phyloP scores from a whole-genome alignment of 1,284 basidiomycete species.

The Ganoderma boninense region DNA sequence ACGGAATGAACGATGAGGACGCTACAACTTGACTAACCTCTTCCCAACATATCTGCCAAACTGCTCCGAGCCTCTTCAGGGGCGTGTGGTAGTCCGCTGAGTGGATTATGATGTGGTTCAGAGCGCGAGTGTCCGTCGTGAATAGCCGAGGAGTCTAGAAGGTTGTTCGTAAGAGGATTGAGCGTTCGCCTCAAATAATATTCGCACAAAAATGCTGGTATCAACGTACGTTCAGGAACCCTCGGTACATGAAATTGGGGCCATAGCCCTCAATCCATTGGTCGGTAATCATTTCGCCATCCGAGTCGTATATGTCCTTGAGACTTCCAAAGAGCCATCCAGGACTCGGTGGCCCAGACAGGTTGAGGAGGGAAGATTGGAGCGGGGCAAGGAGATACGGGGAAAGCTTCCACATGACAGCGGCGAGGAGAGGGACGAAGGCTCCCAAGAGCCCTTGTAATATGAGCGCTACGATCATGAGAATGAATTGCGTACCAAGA shows the following conservation, averaged over 20 bases:
- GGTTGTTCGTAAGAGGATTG: neutral
- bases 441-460: neutral
- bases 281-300: constrained; percentile 48
- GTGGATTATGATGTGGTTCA: constrained; percentile 49
- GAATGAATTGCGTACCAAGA: neutral
- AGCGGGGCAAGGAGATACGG: constrained; percentile 30
- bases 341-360: constrained; percentile 58
- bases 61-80: constrained; percentile 32
- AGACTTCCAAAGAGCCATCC: constrained; percentile 64
- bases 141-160: constrained; percentile 5
- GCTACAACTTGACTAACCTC: neutral
- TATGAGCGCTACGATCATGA: neutral
- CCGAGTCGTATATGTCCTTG: constrained; percentile 47
- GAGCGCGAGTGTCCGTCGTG: constrained; percentile 43
- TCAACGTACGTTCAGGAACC: constrained; percentile 51
- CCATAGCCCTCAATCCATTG: constrained; percentile 69
- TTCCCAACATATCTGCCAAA: constrained; percentile 43
- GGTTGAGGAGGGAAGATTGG: constrained; percentile 53
- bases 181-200: neutral
- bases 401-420: constrained; percentile 17
- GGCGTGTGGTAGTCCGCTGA: constrained; percentile 45
- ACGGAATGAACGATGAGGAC: neutral
- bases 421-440: neutral
- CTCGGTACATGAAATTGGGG: constrained; percentile 53
- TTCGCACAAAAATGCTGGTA: constrained; percentile 8